Conservation (phyloP, 2,329 filamentous ascomycete genomes). For the Fusarium nygamai region DNA sequence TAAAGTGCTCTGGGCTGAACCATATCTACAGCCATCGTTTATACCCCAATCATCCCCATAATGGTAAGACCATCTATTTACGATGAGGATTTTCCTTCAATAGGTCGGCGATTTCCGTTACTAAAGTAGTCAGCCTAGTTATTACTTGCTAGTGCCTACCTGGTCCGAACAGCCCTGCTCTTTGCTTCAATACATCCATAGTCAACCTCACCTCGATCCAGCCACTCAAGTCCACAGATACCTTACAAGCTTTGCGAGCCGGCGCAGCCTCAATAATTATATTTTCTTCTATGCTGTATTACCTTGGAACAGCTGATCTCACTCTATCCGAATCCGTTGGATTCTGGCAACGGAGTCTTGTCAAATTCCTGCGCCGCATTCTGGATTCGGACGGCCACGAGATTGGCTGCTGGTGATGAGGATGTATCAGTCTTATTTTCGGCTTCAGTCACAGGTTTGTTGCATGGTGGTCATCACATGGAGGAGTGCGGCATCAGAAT, state of each 20-base stretch:
- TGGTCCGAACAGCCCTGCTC: background rate
- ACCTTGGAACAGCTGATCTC: too few species aligned
- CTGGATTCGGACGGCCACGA: fast-evolving
- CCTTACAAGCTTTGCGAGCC: background rate
- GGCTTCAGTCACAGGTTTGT: background rate
- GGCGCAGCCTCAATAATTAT: fast-evolving
- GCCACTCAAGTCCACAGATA: background rate
- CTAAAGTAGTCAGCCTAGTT: background rate
- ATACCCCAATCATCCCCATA: background rate
- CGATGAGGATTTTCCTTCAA: background rate
- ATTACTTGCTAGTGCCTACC: too few species aligned
- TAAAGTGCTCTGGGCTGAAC: background rate
- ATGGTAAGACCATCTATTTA: background rate
- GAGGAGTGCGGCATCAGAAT: background rate
- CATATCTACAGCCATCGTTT: background rate
- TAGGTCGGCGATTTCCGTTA: fast-evolving
- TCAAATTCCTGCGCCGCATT: background rate
- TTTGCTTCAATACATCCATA: background rate
- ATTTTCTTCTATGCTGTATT: background rate
- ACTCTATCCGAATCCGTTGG: fast-evolving
- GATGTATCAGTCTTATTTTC: too few species aligned
- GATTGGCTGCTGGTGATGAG: too few species aligned
- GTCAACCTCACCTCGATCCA: too few species aligned
- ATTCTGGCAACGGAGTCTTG: background rate
- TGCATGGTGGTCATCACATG: background rate